A percentile compares a stretch with the other conserved stretches of the same genome.
Evolutionary conservation across 208 protist species (phyloP).

Genomic region (Crithidia expoeki): DNA sequence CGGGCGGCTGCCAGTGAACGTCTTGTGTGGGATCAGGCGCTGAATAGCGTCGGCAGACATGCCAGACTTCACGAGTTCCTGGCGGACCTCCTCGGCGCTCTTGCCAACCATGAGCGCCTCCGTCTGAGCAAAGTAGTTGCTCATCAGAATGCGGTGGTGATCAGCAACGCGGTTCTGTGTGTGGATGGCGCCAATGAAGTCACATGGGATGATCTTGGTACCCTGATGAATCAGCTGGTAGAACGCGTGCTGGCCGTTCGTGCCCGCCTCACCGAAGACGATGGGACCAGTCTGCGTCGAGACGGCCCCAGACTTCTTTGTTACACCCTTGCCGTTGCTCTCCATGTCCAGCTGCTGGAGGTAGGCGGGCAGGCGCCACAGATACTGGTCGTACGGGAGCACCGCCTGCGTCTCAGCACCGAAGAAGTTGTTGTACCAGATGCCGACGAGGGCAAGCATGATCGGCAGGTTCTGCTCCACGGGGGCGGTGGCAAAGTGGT

Average conservation of each 20-base stretch:
- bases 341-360: slow-evolving; percentile 98
- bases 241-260: slow-evolving; percentile 94
- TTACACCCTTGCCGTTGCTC: slow-evolving; percentile 96
- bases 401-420: slow-evolving; percentile 94
- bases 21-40: slow-evolving; percentile 78
- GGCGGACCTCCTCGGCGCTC: slow-evolving; percentile 79
- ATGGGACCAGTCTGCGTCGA: slow-evolving; percentile 93
- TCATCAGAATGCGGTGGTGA: slow-evolving; percentile 96
- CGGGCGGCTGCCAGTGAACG: slow-evolving; percentile 94
- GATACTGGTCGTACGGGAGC: slow-evolving; percentile 98
- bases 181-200: slow-evolving; percentile 95
- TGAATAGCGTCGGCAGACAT: slow-evolving; percentile 63
- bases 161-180: slow-evolving; percentile 93
- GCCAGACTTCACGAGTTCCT: slow-evolving; percentile 70
- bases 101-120: slow-evolving; percentile 98
- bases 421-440: slow-evolving; percentile 98
- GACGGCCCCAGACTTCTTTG: slow-evolving; percentile 60
- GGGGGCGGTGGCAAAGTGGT: slow-evolving; percentile 76
- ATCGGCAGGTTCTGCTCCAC: slow-evolving; percentile 92
- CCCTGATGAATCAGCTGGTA: slow-evolving; percentile 98
- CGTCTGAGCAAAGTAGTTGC: slow-evolving; percentile 98
- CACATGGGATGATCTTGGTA: slow-evolving; percentile 96
- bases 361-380: slow-evolving; percentile 96
- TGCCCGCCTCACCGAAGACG: slow-evolving; percentile 97
- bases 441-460: slow-evolving; percentile 93